These are phyloP conservation scores for Ceratobasidium theobromae DNA, from an alignment of 1,284 basidiomycete genomes.

Conservation along the genomic window DNA sequence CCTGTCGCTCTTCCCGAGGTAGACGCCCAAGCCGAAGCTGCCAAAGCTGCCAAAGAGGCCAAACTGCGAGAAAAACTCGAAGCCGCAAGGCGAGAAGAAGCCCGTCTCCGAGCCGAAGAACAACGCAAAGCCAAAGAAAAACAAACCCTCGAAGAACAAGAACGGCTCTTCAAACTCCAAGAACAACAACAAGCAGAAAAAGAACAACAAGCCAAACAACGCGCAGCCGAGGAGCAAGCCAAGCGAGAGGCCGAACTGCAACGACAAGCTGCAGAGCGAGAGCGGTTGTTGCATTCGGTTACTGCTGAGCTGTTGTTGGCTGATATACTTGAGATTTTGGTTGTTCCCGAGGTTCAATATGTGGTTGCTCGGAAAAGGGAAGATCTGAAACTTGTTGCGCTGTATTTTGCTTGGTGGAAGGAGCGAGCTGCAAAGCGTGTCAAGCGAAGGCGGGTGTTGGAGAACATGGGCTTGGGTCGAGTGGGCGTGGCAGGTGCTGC, in stretches of 20 bases:
- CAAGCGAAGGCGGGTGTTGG: conserved; percentile 28
- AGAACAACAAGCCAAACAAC: background rate
- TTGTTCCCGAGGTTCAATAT: conserved; percentile 28
- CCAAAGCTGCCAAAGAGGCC: conserved; percentile 19
- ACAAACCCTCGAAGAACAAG: background rate
- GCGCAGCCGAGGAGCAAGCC: background rate
- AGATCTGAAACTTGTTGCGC: background rate
- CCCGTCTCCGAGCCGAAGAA: background rate
- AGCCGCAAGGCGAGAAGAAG: conserved; percentile 9
- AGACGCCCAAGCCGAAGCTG: background rate
- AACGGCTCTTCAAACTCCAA: too few relatives aligned
- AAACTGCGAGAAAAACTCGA: conserved; percentile 18
- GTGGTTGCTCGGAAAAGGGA: conserved; percentile 2
- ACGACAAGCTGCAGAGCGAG: conserved; percentile 3
- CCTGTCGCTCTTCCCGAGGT: background rate
- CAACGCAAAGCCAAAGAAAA: conserved; percentile 9
- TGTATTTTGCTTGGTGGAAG: conserved; percentile 17
- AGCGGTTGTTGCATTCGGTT: background rate
- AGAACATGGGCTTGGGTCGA: conserved; percentile 28
- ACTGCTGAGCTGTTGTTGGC: conserved; percentile 12
- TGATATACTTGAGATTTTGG: conserved; percentile 21
- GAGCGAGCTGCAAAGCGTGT: conserved; percentile 11
- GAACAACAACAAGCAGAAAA: background rate
- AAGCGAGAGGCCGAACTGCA: background rate
- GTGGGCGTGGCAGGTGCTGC: conserved; percentile 29